Conservation (phyloP, 495 filamentous ascomycete genomes). For the Parathielavia appendiculata region DNA sequence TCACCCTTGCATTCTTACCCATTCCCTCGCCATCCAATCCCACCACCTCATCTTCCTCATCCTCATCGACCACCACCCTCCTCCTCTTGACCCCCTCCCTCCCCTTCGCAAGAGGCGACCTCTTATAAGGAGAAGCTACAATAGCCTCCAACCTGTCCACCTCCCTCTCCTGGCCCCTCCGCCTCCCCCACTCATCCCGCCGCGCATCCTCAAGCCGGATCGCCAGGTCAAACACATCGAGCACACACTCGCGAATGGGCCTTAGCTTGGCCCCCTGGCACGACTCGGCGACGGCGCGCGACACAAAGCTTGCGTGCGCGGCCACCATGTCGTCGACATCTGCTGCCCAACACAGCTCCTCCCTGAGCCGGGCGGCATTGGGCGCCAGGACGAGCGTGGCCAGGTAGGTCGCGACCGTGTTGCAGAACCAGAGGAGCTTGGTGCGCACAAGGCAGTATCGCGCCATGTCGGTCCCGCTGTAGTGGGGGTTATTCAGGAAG, state of each 20-base stretch:
- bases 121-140: conserved; percentile 26
- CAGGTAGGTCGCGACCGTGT: conserved; percentile 68
- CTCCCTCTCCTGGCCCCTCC: conserved; percentile 40
- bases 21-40: not conserved
- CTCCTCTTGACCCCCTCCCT: conserved; percentile 8
- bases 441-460: conserved; percentile 60
- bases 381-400: conserved; percentile 64
- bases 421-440: conserved; percentile 75
- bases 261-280: conserved; percentile 59
- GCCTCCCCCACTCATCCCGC: conserved; percentile 34
- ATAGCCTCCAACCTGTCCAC: conserved; percentile 28
- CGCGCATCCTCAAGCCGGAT: conserved; percentile 48
- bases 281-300: conserved; percentile 56
- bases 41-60: conserved; percentile 23
- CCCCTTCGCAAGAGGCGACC: conserved; percentile 11
- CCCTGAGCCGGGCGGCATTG: conserved; percentile 47
- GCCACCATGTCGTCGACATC: conserved; percentile 80
- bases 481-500: conserved; percentile 33
- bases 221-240: conserved; percentile 57
- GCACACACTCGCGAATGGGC: conserved; percentile 60
- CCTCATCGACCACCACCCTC: conserved; percentile 25
- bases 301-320: conserved; percentile 60
- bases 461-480: conserved; percentile 32
- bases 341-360: conserved; percentile 51
- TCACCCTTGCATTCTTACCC: not conserved